phyloP scores from a whole-genome alignment of 2,329 filamentous ascomycete species.

The Colletotrichum costaricense region DNA sequence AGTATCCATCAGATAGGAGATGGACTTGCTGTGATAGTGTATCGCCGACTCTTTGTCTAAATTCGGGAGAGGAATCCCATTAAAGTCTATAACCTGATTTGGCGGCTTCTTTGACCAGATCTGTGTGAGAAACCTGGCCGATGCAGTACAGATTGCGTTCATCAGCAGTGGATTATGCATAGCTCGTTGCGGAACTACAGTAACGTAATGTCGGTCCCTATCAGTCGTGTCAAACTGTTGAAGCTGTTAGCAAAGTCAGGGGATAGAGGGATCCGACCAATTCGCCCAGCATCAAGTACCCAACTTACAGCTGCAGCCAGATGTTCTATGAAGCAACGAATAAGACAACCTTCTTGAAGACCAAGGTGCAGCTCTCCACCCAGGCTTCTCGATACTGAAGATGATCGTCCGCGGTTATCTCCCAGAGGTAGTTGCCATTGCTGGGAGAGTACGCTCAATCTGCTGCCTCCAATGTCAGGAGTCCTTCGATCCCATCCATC shows the following conservation, averaged over 20 bases:
- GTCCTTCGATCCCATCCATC: constrained; percentile 10
- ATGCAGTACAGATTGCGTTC: constrained; percentile 22
- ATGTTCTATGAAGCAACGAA: constrained; percentile 17
- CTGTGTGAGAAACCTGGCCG: constrained; percentile 9
- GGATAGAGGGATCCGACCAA: neutral
- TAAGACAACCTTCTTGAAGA: constrained; percentile 6
- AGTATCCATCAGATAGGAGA: constrained; percentile 5
- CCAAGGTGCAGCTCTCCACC: neutral
- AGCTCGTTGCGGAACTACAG: constrained; percentile 11
- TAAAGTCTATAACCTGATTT: neutral
- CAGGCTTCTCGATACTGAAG: neutral
- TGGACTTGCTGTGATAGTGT: constrained; percentile 18
- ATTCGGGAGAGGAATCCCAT: neutral
- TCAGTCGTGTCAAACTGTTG: constrained; percentile 16
- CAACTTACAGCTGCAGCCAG: constrained; percentile 16
- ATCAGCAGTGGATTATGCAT: neutral
- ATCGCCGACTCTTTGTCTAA: constrained; percentile 15
- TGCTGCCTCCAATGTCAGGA: neutral
- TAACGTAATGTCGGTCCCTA: constrained; percentile 12
- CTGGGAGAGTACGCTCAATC: neutral
- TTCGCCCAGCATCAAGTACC: neutral
- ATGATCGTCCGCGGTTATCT: neutral
- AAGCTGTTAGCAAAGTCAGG: neutral
- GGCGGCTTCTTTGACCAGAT: constrained; percentile 5
- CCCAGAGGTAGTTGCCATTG: neutral